These are phyloP conservation scores for Carex pumila DNA, from an alignment of 176 grass and related monocot species.

Conservation along the genomic window DNA sequence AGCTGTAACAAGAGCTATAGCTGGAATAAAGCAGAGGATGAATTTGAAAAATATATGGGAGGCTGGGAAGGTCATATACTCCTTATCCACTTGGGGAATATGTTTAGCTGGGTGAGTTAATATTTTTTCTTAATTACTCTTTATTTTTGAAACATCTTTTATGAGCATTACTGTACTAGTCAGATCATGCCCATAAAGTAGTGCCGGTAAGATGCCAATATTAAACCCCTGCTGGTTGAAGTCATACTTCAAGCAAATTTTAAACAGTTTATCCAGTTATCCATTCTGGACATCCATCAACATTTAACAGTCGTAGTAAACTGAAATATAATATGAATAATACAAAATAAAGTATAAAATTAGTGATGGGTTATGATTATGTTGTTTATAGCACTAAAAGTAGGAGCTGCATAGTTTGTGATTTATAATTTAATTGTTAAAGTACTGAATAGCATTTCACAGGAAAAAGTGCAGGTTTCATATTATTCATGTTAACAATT, in stretches of 20 bases:
- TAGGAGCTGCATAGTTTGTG: not conserved
- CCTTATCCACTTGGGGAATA: constrained; percentile 17
- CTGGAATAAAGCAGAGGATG: constrained; percentile 14
- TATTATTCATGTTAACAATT: not conserved
- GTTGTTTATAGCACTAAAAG: not conserved
- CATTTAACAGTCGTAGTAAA: too few relatives aligned
- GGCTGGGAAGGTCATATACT: constrained; percentile 9
- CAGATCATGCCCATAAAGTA: not conserved
- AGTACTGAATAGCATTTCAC: not conserved
- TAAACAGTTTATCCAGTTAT: not conserved
- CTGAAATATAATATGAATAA: not conserved
- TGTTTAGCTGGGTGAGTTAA: not conserved
- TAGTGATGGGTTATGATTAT: not conserved
- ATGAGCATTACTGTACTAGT: not conserved
- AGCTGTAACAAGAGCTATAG: constrained; percentile 15
- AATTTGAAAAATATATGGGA: constrained; percentile 16
- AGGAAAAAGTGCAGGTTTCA: not conserved
- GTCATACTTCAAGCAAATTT: not conserved
- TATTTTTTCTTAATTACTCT: not conserved
- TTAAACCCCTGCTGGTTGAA: not conserved
- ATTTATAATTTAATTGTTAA: not conserved
- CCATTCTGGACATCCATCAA: not conserved
- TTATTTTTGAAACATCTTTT: not conserved
- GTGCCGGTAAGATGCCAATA: not conserved
- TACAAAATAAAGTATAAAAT: not conserved